These are phyloP conservation scores for Pichia membranifaciens DNA, from an alignment of 805 yeast genomes.

Conservation along the genomic window DNA sequence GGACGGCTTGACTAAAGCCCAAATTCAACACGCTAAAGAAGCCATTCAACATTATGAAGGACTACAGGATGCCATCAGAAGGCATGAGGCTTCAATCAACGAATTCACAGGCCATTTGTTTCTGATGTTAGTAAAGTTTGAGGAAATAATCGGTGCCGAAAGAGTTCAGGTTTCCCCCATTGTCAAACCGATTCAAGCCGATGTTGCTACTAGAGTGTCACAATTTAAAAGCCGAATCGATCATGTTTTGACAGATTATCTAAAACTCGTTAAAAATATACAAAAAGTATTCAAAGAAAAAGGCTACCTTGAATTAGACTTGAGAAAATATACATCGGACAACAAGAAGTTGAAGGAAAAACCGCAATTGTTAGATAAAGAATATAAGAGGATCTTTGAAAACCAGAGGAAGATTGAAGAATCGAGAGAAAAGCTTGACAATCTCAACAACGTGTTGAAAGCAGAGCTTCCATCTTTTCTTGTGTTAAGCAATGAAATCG, in stretches of 20 bases:
- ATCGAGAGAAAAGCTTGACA: constrained; percentile 33
- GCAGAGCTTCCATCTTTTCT: constrained; percentile 43
- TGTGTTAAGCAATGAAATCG: constrained; percentile 27
- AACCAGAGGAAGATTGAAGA: constrained; percentile 28
- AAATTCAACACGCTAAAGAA: constrained; percentile 4
- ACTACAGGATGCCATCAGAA: neutral
- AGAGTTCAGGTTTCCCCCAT: neutral
- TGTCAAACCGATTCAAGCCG: neutral
- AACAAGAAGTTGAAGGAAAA: constrained; percentile 18
- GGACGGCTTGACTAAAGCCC: neutral
- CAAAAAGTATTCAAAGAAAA: constrained; percentile 24
- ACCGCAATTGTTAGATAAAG: constrained; percentile 32
- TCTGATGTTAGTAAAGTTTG: constrained; percentile 9
- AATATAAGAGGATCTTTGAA: constrained; percentile 32
- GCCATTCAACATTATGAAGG: constrained; percentile 1
- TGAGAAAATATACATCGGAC: constrained; percentile 18
- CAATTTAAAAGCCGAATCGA: constrained; percentile 2
- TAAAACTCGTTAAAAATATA: constrained; percentile 20
- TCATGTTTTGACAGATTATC: constrained; percentile 3
- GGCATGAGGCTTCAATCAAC: neutral
- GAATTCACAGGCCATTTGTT: neutral
- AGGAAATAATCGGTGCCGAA: constrained; percentile 12
- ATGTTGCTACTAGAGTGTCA: neutral
- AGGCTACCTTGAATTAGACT: constrained; percentile 21
- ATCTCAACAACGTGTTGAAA: constrained; percentile 35